A percentile compares a stretch with the other conserved stretches of the same genome.
These are phyloP conservation scores for Linum tenue DNA, from an alignment of 345 rosid genomes.

Conservation along the genomic window DNA sequence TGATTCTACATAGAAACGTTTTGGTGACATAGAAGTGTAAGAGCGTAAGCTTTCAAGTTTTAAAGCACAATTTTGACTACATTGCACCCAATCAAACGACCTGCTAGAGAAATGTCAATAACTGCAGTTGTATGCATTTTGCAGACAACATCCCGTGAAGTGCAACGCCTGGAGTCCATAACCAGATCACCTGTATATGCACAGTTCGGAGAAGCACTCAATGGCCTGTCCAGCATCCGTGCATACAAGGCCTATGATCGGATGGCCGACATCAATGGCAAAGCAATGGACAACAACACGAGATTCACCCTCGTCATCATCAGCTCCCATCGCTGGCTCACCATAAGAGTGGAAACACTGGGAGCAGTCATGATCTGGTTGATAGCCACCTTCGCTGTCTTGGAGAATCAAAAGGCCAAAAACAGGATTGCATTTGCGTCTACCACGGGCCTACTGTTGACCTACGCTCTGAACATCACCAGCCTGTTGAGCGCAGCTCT, in stretches of 20 bases:
- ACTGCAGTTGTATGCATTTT: neutral
- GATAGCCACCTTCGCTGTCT: conserved; percentile 28
- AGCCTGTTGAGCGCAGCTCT: conserved; percentile 5
- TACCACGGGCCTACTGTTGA: conserved; percentile 80
- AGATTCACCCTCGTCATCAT: conserved; percentile 24
- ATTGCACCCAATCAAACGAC: too few relatives aligned
- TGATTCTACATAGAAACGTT: too few relatives aligned
- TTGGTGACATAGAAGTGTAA: too few relatives aligned
- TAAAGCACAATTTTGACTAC: too few relatives aligned
- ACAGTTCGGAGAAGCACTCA: conserved; percentile 28
- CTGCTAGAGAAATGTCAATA: neutral
- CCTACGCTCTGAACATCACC: conserved; percentile 19
- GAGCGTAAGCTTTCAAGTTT: too few relatives aligned
- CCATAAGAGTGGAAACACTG: conserved; percentile 74
- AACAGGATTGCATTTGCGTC: conserved; percentile 24
- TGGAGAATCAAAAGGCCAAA: conserved; percentile 22
- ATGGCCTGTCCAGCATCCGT: conserved; percentile 28
- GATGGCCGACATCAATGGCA: conserved; percentile 56
- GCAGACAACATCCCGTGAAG: conserved; percentile 23
- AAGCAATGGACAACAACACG: conserved; percentile 25
- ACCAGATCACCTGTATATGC: conserved; percentile 28
- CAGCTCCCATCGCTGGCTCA: conserved; percentile 51
- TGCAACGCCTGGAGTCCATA: conserved; percentile 28
- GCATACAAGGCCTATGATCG: conserved; percentile 94
- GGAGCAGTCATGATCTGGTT: conserved; percentile 99